Evolutionary conservation across 306 rosid genomes (phyloP).

Genomic region (Luffa aegyptiaca): DNA sequence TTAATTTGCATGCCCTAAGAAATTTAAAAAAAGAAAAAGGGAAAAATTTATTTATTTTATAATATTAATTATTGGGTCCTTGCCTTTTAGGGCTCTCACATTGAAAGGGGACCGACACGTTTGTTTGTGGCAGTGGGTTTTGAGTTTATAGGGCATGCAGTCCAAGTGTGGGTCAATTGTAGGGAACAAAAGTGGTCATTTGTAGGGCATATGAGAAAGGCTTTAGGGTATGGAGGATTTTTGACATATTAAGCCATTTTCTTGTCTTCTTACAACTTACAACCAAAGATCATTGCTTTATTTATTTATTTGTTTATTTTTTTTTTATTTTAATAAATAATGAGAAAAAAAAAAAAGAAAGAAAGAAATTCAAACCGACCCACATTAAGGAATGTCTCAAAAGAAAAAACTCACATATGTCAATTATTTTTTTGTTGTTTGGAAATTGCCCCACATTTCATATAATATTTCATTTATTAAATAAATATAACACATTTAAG

Average conservation of each 20-base stretch:
- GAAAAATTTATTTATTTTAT: not conserved
- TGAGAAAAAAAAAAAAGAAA: too few relatives aligned
- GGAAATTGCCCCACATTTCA: not conserved
- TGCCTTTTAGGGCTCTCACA: not conserved
- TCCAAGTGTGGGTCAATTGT: slow-evolving; percentile 11
- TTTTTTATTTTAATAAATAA: not conserved
- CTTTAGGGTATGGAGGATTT: not conserved
- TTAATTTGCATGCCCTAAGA: not conserved
- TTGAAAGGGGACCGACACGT: slow-evolving; percentile 1
- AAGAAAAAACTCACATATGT: not conserved
- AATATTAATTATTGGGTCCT: not conserved
- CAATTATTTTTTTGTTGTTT: slow-evolving; percentile 3
- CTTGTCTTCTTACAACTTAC: not conserved
- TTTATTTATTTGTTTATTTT: not conserved
- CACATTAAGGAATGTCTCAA: slow-evolving; percentile 1
- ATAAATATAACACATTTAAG: too few relatives aligned
- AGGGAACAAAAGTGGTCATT: slow-evolving; percentile 33
- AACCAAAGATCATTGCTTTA: not conserved
- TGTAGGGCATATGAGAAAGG: slow-evolving; percentile 18
- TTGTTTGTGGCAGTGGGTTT: slow-evolving; percentile 9
- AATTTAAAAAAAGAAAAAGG: not conserved
- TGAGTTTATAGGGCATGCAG: not conserved
- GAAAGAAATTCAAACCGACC: slow-evolving; percentile 6
- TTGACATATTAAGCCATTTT: slow-evolving; percentile 5
- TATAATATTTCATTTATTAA: not conserved